phyloP scores from a whole-genome alignment of 305 asterid genomes.

The Solanum hybrid region DNA sequence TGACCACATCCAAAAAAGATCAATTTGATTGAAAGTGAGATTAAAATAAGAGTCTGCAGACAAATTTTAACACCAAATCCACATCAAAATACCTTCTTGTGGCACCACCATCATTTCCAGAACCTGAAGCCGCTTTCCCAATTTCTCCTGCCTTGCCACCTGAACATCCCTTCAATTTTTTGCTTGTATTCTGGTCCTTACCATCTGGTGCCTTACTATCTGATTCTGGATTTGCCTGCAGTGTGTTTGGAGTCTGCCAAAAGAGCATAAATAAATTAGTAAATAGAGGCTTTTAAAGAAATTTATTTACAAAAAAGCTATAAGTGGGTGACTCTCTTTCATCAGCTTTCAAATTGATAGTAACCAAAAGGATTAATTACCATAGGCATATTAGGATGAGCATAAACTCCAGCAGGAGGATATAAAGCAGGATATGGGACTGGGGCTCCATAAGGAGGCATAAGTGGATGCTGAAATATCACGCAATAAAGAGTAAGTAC shows the following conservation, averaged over 20 bases:
- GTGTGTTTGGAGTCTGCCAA: constrained; percentile 38
- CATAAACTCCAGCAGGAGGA: constrained; percentile 83
- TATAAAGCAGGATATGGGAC: constrained; percentile 88
- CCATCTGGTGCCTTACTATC: constrained; percentile 53
- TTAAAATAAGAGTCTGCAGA: neutral
- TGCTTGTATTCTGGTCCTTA: constrained; percentile 46
- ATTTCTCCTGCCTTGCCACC: constrained; percentile 52
- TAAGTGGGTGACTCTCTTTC: neutral
- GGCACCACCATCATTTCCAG: constrained; percentile 83
- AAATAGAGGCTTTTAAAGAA: neutral
- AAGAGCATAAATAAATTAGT: constrained; percentile 3
- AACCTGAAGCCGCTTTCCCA: constrained; percentile 71
- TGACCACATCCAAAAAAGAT: neutral
- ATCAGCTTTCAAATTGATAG: neutral
- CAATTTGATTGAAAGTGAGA: neutral
- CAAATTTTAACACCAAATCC: neutral
- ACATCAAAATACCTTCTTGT: constrained; percentile 55
- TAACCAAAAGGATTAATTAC: constrained; percentile 26
- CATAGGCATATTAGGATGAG: constrained; percentile 74
- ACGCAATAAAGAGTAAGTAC: constrained; percentile 6
- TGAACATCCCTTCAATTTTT: constrained; percentile 47
- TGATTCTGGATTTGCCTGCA: constrained; percentile 47
- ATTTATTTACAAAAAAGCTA: neutral
- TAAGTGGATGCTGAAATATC: constrained; percentile 69
- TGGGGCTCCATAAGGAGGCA: constrained; percentile 95